These are phyloP conservation scores for Setaria italica DNA, from an alignment of 202 grass and related monocot species.

Conservation along the genomic window DNA sequence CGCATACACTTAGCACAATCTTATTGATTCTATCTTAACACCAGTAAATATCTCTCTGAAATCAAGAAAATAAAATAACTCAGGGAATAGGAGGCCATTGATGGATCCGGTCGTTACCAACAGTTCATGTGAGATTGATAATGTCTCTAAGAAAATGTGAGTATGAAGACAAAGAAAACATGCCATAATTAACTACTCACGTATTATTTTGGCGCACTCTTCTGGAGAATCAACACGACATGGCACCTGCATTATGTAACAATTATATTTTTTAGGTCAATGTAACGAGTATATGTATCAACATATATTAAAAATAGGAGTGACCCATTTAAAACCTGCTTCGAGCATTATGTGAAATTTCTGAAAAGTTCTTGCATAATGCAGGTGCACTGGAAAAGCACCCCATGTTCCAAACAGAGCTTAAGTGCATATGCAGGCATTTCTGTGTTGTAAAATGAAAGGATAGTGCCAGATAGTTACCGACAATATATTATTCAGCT, in stretches of 20 bases:
- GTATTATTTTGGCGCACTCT: slow-evolving; percentile 83
- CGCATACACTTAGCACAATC: neutral
- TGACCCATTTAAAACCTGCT: neutral
- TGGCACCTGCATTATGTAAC: slow-evolving; percentile 61
- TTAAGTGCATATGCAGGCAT: neutral
- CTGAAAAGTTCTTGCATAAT: too few species aligned
- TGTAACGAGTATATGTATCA: slow-evolving; percentile 23
- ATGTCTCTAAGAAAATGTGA: neutral
- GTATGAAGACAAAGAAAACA: slow-evolving; percentile 12
- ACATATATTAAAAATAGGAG: neutral
- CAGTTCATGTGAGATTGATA: neutral
- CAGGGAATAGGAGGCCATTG: neutral
- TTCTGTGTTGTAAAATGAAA: neutral
- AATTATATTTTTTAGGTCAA: slow-evolving; percentile 6
- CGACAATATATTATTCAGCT: neutral
- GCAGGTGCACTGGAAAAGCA: too few species aligned
- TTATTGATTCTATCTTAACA: slow-evolving; percentile 4
- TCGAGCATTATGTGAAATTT: neutral
- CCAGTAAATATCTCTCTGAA: neutral
- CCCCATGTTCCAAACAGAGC: neutral
- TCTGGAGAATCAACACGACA: slow-evolving; percentile 83
- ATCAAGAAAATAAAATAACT: slow-evolving; percentile 11
- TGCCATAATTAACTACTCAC: slow-evolving; percentile 42
- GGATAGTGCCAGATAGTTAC: slow-evolving; percentile 8
- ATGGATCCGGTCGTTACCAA: neutral